phyloP scores from a whole-genome alignment of 176 grass and related monocot species.

The Ananas comosus region DNA sequence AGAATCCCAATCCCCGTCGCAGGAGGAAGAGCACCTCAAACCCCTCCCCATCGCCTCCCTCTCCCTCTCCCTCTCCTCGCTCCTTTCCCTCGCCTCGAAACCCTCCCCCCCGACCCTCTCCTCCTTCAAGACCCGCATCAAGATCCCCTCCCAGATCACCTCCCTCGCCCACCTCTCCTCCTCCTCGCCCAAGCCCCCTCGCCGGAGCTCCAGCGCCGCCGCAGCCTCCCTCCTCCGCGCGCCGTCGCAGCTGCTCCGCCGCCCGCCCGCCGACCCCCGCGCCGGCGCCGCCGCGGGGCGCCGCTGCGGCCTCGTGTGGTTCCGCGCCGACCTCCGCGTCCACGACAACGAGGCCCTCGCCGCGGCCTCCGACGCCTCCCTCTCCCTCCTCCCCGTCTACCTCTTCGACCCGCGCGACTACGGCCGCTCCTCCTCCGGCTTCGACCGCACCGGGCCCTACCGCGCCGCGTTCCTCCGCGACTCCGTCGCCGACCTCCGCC shows the following conservation, averaged over 20 bases:
- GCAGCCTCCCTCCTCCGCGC: conserved; percentile 8
- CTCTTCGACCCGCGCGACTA: conserved; percentile 74
- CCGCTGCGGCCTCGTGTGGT: conserved; percentile 71
- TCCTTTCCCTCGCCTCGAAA: conserved; percentile 35
- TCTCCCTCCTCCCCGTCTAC: conserved; percentile 71
- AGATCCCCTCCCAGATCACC: conserved; percentile 49
- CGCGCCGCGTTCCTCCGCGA: conserved; percentile 68
- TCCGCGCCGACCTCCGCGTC: conserved; percentile 73
- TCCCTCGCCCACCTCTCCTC: conserved; percentile 44
- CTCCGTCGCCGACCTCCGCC: conserved; percentile 74
- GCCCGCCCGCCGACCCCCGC: conserved; percentile 33
- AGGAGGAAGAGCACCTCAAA: not conserved
- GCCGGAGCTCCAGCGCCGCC: not conserved
- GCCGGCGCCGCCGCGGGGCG: conserved; percentile 39
- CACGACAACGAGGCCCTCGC: conserved; percentile 69
- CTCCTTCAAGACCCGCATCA: conserved; percentile 33
- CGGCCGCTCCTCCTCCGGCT: conserved; percentile 52
- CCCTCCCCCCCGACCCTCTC: conserved; percentile 26
- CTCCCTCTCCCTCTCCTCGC: conserved; percentile 37
- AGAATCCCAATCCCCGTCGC: not conserved
- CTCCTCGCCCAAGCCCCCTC: conserved; percentile 36
- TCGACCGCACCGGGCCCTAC: conserved; percentile 58
- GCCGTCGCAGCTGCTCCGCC: conserved; percentile 18
- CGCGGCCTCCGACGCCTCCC: conserved; percentile 33
- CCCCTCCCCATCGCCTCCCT: conserved; percentile 33